Base-by-base conservation (phyloP, 805 yeast genomes). In the Hanseniaspora pseudoguilliermondii region DNA sequence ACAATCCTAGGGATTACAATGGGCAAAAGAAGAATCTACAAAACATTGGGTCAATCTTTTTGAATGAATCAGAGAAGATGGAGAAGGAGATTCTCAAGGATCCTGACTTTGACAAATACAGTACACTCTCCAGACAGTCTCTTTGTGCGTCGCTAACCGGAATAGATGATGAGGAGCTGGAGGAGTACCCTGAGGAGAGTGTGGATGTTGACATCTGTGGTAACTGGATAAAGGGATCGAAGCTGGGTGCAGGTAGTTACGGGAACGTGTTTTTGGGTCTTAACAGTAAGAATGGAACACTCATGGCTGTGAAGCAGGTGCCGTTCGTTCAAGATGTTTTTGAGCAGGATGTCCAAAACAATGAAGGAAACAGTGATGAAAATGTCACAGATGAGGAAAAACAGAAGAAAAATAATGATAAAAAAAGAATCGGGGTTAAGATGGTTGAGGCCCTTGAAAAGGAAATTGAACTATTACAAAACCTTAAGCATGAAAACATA, bases 281-380 rank as follows among this genome's bases (percentile, higher is more conserved):
- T 82, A 87, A 90, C 65, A 85, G 95, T 0, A 69, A 83, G 36
- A 89, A 95, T 0, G 98, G 98, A 44, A 97, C 89, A 65, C 73
- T 93, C 52, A 87, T 91, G 95, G 98, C 97, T 0, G 96, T 93
- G 20, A 93, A 93, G 65, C 96, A 90, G 66, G 96, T 93, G 0
- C 84, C 83, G 48, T 66, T 90, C 18, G 83, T 51, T 5, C 34
- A 47, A 47, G 58, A 42, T 23, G 6, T 44, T 18, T 11, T 18
- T 20, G 39, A 46, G 6, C 27, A 32, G n/a, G 49, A 46, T n/a
- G n/a, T n/a, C n/a, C 52, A 60, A 55, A 48, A 52, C 29, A 23
- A 13, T 10, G 41, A 38, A 1, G 61, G 60, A 23, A 59, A 63
- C 6, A 47, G 55, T 58, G 61, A 59, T 38, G 58, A 57, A n/a